Evolutionary conservation across 257 asterid species (phyloP).

Genomic region (Solanum medicagineum): DNA sequence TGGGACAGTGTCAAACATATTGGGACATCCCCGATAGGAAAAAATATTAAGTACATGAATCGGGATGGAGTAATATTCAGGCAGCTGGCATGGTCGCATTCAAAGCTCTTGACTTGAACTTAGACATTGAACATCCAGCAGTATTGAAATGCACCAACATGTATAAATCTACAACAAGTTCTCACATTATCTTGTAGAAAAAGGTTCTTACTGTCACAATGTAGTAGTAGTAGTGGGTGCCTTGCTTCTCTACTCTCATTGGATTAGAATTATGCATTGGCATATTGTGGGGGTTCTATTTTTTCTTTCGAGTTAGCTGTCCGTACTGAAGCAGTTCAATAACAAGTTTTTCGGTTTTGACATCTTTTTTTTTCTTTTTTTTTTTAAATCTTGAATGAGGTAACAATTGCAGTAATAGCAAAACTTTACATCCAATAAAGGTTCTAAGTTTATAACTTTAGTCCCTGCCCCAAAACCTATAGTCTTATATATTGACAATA

Average conservation of each 20-base stretch:
- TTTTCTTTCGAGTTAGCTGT: neutral
- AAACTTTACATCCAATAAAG: neutral
- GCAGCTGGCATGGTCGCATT: neutral
- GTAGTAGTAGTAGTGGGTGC: neutral
- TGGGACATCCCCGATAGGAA: neutral
- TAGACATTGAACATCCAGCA: neutral
- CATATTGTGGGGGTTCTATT: neutral
- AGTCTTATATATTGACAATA: no score
- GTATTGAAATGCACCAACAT: neutral
- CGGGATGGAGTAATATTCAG: neutral
- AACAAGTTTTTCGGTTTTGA: neutral
- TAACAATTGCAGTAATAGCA: neutral
- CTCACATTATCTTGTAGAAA: neutral
- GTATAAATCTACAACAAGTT: neutral
- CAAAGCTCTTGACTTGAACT: neutral
- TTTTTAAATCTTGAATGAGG: neutral
- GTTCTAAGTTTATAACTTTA: neutral
- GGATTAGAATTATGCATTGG: neutral
- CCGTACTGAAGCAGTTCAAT: neutral
- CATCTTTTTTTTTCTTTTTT: neutral
- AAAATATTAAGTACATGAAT: neutral
- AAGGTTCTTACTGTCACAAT: neutral
- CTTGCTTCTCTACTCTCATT: neutral
- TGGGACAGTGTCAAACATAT: neutral
- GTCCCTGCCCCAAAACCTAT: no score